Evolutionary conservation across 139 green algal species (phyloP).

Genomic region (Asterochloris erici): DNA sequence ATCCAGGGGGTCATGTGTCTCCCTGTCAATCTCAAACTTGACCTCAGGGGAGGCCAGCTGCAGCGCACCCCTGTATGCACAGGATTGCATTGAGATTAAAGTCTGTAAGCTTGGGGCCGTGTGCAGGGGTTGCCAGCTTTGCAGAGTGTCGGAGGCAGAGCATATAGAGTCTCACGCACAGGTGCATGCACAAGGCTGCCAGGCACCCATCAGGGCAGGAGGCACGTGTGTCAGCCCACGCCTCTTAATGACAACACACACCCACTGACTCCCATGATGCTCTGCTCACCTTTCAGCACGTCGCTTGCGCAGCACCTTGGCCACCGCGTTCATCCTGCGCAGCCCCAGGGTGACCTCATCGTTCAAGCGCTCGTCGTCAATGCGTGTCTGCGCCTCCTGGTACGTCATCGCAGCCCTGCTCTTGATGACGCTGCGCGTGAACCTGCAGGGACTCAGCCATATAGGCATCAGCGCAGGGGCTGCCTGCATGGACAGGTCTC

Average conservation of each 20-base stretch:
- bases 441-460: slow-evolving; percentile 26
- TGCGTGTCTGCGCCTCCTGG: slow-evolving; percentile 82
- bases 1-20: slow-evolving; percentile 90
- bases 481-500: no score
- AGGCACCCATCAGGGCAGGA: no score
- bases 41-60: slow-evolving; percentile 91
- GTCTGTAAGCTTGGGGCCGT: no score
- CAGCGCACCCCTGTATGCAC: slow-evolving; percentile 77
- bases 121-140: no score
- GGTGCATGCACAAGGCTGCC: no score
- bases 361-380: slow-evolving; percentile 75
- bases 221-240: no score
- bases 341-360: slow-evolving; percentile 59
- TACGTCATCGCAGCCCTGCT: slow-evolving; percentile 89
- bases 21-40: slow-evolving; percentile 90
- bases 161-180: no score
- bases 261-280: not conserved
- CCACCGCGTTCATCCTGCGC: slow-evolving; percentile 68
- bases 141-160: not conserved
- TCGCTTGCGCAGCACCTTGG: slow-evolving; percentile 50
- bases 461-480: no score
- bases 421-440: slow-evolving; percentile 85
- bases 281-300: slow-evolving; percentile 76
- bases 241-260: no score
- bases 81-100: slow-evolving; percentile 40